Evolutionary conservation across 202 grass and related monocot genomes (phyloP).

Genomic region (Carex arenaria): DNA sequence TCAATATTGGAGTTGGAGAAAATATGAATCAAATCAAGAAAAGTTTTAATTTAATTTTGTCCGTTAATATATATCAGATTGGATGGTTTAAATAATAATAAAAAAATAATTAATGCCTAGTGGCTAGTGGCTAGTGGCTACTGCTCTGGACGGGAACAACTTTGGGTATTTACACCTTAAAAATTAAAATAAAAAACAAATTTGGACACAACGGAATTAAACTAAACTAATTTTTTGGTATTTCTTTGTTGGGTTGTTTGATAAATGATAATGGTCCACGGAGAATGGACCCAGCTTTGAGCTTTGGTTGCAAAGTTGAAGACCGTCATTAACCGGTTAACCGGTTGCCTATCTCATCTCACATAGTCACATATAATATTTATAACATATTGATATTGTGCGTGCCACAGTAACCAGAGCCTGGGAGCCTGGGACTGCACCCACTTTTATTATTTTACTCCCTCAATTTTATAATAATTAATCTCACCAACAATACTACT

Average conservation of each 20-base stretch:
- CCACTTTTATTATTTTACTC: not conserved
- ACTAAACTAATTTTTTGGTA: not conserved
- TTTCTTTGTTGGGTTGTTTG: not conserved
- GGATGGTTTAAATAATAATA: not conserved
- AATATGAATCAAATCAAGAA: no score
- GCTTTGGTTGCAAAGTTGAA: not conserved
- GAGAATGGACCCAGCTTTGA: not conserved
- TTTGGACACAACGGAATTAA: not conserved
- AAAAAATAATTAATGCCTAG: no score
- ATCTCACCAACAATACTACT: not conserved
- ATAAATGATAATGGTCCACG: no score
- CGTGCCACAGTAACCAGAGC: conserved; percentile 1
- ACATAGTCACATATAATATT: no score
- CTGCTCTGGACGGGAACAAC: not conserved
- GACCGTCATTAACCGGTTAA: not conserved
- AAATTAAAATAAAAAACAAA: not conserved
- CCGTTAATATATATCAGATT: not conserved
- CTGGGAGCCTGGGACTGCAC: not conserved
- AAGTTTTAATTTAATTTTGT: no score
- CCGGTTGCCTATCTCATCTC: not conserved
- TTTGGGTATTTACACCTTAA: not conserved
- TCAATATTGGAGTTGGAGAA: no score
- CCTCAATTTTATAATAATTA: not conserved
- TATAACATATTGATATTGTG: not conserved
- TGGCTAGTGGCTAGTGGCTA: no score